These are phyloP conservation scores for Picea glauca DNA, from an alignment of 75 land plant genomes.

Conservation along the genomic window DNA sequence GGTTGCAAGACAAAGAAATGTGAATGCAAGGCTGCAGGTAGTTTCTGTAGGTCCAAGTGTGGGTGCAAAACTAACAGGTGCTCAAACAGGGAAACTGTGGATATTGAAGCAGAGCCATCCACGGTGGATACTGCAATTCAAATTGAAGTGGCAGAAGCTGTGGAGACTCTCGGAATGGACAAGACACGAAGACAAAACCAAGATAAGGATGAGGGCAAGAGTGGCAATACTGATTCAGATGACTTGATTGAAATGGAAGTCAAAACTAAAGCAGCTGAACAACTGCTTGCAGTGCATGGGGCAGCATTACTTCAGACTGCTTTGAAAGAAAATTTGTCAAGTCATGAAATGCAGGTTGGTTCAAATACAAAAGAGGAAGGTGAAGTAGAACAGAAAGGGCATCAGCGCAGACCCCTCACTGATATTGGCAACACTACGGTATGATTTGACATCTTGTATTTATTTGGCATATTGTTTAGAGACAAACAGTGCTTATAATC, in stretches of 20 bases:
- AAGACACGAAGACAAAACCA: constrained; percentile 15
- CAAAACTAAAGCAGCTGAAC: not conserved
- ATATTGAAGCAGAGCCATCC: constrained; percentile 19
- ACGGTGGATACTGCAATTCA: constrained; percentile 26
- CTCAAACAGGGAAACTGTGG: constrained; percentile 47
- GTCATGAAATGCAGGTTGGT: not conserved
- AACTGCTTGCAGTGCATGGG: constrained; percentile 57
- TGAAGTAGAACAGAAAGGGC: constrained; percentile 13
- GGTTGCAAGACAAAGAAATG: constrained; percentile 84
- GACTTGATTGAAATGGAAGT: constrained; percentile 1
- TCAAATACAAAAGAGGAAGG: constrained; percentile 10
- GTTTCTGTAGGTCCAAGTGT: constrained; percentile 56
- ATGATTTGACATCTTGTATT: constrained; percentile 4
- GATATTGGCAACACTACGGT: constrained; percentile 91
- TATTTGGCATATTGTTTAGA: not conserved
- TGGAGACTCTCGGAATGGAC: constrained; percentile 23
- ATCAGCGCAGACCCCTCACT: constrained; percentile 60
- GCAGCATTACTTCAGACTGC: constrained; percentile 72
- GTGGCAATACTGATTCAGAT: not conserved
- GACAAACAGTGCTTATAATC: too few species aligned
- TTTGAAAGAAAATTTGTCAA: constrained; percentile 18
- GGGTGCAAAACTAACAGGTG: constrained; percentile 66
- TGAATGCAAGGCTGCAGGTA: constrained; percentile 60
- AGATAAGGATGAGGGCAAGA: constrained; percentile 1
- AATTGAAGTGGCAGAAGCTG: constrained; percentile 33